Evolutionary conservation across 805 yeast species (phyloP).

Genomic region (Myxozyma kluyveri): DNA sequence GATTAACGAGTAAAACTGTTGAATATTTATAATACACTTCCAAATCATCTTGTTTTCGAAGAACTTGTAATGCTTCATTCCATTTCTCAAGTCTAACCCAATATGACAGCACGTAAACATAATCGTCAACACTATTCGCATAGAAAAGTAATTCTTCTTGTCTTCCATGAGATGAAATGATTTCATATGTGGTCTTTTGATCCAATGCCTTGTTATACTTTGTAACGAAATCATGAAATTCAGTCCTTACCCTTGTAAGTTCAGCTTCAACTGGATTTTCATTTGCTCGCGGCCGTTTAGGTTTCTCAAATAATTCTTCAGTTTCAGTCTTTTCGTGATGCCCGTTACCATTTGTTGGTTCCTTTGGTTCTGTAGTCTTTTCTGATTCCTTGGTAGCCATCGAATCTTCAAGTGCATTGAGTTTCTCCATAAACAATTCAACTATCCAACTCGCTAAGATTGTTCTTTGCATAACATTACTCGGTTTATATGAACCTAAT

Average conservation of each 20-base stretch:
- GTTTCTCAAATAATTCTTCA: constrained; percentile 41
- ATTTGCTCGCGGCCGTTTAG: constrained; percentile 34
- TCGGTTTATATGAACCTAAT: constrained; percentile 34
- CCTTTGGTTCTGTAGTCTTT: constrained; percentile 10
- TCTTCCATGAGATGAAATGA: constrained; percentile 64
- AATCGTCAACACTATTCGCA: constrained; percentile 67
- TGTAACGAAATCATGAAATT: constrained; percentile 51
- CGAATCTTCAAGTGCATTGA: constrained; percentile 45
- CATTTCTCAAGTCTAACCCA: constrained; percentile 71
- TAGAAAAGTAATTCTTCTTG: constrained; percentile 61
- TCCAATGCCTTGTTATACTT: constrained; percentile 54
- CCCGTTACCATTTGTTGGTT: constrained; percentile 9
- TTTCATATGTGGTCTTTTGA: constrained; percentile 64
- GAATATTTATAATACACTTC: constrained; percentile 63
- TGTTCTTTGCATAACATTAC: constrained; percentile 45
- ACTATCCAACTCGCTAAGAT: constrained; percentile 66
- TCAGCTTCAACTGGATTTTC: constrained; percentile 33
- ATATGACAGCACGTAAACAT: constrained; percentile 62
- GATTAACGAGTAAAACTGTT: constrained; percentile 62
- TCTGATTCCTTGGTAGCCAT: constrained; percentile 30
- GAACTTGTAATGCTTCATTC: constrained; percentile 62
- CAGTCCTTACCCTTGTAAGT: constrained; percentile 33
- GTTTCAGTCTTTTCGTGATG: constrained; percentile 14
- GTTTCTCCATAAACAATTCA: constrained; percentile 52
- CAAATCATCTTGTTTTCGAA: constrained; percentile 50